Conservation (phyloP, 2,329 filamentous ascomycete species). For the Chrysoporthe puriensis region DNA sequence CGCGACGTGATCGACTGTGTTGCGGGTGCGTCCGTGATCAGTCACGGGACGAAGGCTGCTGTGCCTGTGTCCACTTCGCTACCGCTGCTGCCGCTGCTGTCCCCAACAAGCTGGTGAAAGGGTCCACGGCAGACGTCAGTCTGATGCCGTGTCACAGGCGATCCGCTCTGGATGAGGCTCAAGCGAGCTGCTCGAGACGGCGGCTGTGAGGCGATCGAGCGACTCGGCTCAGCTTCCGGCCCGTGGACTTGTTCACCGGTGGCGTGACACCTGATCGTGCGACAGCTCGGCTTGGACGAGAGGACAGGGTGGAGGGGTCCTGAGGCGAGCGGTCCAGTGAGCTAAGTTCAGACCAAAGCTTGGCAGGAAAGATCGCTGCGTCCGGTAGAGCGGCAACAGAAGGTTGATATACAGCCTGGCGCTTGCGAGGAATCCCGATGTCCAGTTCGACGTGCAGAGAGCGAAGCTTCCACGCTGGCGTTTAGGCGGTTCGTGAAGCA, state of each 20-base stretch:
- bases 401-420: not conserved
- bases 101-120: slow-evolving; percentile 21
- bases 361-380: not conserved
- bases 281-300: slow-evolving; percentile 4
- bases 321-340: not conserved
- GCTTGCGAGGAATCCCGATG: not conserved
- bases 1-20: not conserved
- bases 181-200: slow-evolving; percentile 16
- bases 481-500: slow-evolving; percentile 16
- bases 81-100: slow-evolving; percentile 2
- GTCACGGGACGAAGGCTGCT: slow-evolving; percentile 22
- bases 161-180: slow-evolving; percentile 17
- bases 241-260: slow-evolving; percentile 7
- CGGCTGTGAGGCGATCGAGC: slow-evolving; percentile 18
- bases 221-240: slow-evolving; percentile 23
- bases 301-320: not conserved
- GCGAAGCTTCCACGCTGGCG: slow-evolving; percentile 15
- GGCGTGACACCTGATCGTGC: slow-evolving; percentile 18
- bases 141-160: slow-evolving; percentile 28
- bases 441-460: not conserved
- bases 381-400: not conserved
- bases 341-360: slow-evolving; percentile 9
- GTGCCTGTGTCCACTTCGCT: slow-evolving; percentile 19
- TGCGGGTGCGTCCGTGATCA: slow-evolving; percentile 9
- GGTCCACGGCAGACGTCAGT: slow-evolving; percentile 28